Evolutionary conservation across 345 rosid species (phyloP).

Genomic region (Mercurialis annua): DNA sequence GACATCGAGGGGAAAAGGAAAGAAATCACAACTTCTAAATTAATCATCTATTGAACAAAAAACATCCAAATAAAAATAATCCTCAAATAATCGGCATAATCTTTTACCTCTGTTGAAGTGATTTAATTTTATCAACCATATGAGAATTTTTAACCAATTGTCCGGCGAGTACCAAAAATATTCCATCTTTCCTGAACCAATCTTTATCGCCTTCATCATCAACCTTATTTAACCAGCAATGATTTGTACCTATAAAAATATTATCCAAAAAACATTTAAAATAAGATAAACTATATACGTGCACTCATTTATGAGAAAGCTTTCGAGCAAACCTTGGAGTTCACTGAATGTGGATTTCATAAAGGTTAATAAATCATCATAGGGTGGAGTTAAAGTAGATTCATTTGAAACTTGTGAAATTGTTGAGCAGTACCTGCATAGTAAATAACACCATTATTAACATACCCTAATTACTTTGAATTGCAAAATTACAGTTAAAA

Average conservation of each 20-base stretch:
- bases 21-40: neutral
- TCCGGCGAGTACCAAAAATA: constrained; percentile 55
- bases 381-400: neutral
- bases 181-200: constrained; percentile 43
- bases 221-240: constrained; percentile 72
- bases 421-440: constrained; percentile 26
- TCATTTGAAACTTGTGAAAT: constrained; percentile 6
- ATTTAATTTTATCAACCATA: constrained; percentile 61
- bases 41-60: constrained; percentile 7
- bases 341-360: constrained; percentile 45
- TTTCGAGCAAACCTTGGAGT: constrained; percentile 46
- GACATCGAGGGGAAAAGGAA: constrained; percentile 19
- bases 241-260: constrained; percentile 47
- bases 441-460: constrained; percentile 25
- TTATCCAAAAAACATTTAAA: neutral
- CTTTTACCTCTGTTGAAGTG: constrained; percentile 69
- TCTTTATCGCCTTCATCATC: constrained; percentile 25
- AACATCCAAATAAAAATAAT: neutral
- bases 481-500: neutral
- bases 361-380: constrained; percentile 38
- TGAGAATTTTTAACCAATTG: constrained; percentile 38
- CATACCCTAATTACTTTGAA: neutral
- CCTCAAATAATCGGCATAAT: neutral
- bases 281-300: neutral
- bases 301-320: neutral